Percentiles rank a stretch among this genome's conserved stretches.
These are phyloP conservation scores for Schwanniomyces polymorphus DNA, from an alignment of 805 yeast species.

Conservation along the genomic window DNA sequence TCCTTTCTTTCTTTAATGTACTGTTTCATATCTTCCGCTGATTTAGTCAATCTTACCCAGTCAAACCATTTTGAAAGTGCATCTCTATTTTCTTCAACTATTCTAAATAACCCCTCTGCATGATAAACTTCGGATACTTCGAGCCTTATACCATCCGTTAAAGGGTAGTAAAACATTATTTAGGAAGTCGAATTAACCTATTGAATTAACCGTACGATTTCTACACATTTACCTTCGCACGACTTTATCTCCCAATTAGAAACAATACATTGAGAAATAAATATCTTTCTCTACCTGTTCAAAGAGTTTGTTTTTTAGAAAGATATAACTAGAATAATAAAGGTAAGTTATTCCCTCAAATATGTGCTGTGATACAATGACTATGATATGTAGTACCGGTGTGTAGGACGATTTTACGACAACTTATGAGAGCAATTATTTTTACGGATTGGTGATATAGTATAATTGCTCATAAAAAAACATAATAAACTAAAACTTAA, in stretches of 20 bases:
- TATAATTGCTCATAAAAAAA: neutral
- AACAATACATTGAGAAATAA: neutral
- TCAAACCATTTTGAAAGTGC: neutral
- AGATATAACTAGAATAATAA: neutral
- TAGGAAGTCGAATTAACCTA: too few species aligned
- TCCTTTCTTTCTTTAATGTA: neutral
- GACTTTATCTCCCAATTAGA: neutral
- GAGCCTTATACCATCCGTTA: neutral
- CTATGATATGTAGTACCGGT: neutral
- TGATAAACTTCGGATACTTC: neutral
- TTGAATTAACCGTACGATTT: neutral
- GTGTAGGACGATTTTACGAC: neutral
- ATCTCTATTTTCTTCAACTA: neutral
- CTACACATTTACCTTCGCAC: neutral
- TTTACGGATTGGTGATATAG: neutral
- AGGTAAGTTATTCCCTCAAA: neutral
- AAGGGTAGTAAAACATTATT: neutral
- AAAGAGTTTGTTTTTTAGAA: neutral
- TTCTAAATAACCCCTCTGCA: neutral
- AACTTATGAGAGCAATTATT: neutral
- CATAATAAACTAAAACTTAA: too few species aligned
- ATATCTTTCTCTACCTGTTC: neutral
- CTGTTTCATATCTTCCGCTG: neutral
- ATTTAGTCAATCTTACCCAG: neutral
- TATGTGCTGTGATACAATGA: neutral